phyloP scores from a whole-genome alignment of 23 red algal genomes.

The Chondrus crispus region DNA sequence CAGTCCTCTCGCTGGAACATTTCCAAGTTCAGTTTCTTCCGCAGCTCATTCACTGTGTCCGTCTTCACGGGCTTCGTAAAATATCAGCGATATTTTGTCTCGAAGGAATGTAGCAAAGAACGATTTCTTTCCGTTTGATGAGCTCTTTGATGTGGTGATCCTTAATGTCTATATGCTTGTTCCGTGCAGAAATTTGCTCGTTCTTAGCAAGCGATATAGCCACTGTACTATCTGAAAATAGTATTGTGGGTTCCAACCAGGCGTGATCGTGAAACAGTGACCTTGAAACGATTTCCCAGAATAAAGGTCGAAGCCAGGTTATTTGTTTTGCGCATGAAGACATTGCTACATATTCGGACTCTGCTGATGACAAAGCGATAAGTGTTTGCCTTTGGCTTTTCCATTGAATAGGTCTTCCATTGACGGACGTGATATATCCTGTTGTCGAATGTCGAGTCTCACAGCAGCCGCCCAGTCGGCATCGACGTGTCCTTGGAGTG shows the following conservation, averaged over 20 bases:
- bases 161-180: constrained; percentile 28
- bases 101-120: background rate
- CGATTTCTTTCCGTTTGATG: background rate
- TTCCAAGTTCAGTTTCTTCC: too few relatives aligned
- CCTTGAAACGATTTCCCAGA: background rate
- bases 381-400: background rate
- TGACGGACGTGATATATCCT: background rate
- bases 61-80: too few relatives aligned
- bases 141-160: background rate
- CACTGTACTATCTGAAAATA: background rate
- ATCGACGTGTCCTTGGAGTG: background rate
- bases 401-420: background rate
- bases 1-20: too few relatives aligned
- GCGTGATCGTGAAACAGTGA: background rate
- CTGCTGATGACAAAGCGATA: background rate
- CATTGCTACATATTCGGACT: background rate
- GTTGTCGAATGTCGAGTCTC: background rate
- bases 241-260: background rate
- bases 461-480: background rate
- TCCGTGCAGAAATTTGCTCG: background rate
- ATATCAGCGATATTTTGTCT: background rate
- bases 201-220: background rate
- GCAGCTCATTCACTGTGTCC: too few relatives aligned
- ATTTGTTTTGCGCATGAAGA: constrained; percentile 7
- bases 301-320: background rate